Evolutionary conservation across 371 early-diverging fungal genomes (phyloP), one percentile per base, ranked within the genome.

Genomic region (Circinella minor): DNA sequence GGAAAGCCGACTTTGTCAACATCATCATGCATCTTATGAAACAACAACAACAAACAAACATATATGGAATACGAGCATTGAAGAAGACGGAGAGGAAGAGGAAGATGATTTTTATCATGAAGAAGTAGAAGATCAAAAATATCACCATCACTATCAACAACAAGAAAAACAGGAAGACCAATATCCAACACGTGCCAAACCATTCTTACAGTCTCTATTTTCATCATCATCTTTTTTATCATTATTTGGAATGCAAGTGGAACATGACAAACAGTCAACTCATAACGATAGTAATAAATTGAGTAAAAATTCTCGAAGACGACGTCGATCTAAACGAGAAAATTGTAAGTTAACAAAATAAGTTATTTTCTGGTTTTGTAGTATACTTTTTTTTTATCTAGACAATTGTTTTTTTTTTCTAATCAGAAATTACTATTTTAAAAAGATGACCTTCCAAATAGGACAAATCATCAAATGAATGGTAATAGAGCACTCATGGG

Each of bases 161-260:
- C 27, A 27, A 2, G 27, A 27, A 27, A 27, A 27, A 27, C 27
- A 27, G 27, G 27, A 27, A 15, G 17, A 62, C 43, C 62, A 62
- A 34, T 34, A 8, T 48, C 65, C 65, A 57, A n/a, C 57, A 57
- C 57, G 65, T 49, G 65, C 48, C 36, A 79, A 76, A 54, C 78
- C 82, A 5, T 81, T 81, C 47, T 69, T 81, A 60, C 76, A 76
- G 20, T 75, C 80, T 8, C 67, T 81, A 9, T 81, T 81, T 54
- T 68, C 74, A 36, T 71, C 71, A 14, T 65, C 71, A 5, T 36
- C 66, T 15, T 71, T 71, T 46, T 38, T 71, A 4, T 65, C 66
- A 13, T 36, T 71, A 15, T 71, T 71, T 55, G 71, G 71, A 36
- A 47, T 70, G 46, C 61, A 61, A 17, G 47, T 39, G 13, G 61